These are phyloP conservation scores for Millerozyma acaciae DNA, from an alignment of 805 yeast species.

Conservation along the genomic window DNA sequence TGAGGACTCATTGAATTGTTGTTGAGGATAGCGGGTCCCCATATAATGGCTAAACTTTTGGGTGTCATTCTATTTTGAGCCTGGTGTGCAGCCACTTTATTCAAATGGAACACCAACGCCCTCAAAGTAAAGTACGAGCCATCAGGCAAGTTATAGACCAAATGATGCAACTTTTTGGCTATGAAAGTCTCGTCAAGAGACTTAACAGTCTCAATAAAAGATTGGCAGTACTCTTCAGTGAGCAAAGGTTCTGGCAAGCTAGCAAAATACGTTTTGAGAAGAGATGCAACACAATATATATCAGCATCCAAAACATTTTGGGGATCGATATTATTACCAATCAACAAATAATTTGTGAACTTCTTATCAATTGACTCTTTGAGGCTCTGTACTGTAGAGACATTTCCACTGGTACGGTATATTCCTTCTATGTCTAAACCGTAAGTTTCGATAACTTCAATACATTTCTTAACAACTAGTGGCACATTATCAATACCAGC, in stretches of 20 bases:
- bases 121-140: slow-evolving; percentile 91
- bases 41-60: slow-evolving; percentile 78
- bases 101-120: slow-evolving; percentile 79
- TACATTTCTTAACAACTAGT: slow-evolving; percentile 80
- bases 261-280: slow-evolving; percentile 78
- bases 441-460: slow-evolving; percentile 76
- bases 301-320: slow-evolving; percentile 65
- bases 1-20: slow-evolving; percentile 62
- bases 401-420: slow-evolving; percentile 81
- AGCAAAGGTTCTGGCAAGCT: slow-evolving; percentile 85
- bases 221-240: slow-evolving; percentile 56
- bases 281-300: slow-evolving; percentile 81
- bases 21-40: slow-evolving; percentile 89
- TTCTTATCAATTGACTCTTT: slow-evolving; percentile 69
- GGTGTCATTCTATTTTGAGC: slow-evolving; percentile 74
- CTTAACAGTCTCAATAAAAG: slow-evolving; percentile 67
- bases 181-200: slow-evolving; percentile 43
- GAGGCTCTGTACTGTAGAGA: slow-evolving; percentile 66
- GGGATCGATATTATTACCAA: slow-evolving; percentile 40
- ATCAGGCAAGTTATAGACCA: slow-evolving; percentile 88
- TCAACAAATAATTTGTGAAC: slow-evolving; percentile 55
- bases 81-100: slow-evolving; percentile 62
- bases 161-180: slow-evolving; percentile 75
- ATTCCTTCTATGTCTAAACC: slow-evolving; percentile 88
- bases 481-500: slow-evolving; percentile 92